Conservation (phyloP, 108 stramenopile genomes). For the Cafeteria roenbergensis region DNA sequence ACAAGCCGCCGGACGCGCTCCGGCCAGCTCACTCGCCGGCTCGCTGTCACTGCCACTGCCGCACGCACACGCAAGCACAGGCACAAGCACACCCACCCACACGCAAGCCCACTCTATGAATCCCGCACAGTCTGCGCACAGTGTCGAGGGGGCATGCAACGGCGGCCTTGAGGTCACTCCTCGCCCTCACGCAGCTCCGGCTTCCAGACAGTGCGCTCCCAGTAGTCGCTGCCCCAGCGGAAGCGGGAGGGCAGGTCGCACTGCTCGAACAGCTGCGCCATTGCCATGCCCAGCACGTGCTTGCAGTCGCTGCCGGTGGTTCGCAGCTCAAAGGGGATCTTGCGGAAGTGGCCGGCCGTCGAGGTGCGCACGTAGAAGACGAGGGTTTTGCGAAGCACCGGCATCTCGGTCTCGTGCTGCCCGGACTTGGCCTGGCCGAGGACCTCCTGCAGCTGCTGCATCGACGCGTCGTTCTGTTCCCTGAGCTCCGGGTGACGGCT, state of each 20-base stretch:
- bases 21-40: no score
- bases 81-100: no score
- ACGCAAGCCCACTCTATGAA: no score
- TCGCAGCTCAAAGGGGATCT: neutral
- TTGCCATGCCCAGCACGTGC: neutral
- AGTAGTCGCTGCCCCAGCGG: conserved; percentile 1
- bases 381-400: neutral
- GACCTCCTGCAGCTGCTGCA: neutral
- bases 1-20: no score
- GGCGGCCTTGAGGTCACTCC: no score
- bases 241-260: neutral
- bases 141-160: no score
- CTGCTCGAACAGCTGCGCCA: neutral
- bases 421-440: neutral
- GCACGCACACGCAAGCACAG: no score
- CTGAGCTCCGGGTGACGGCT: neutral
- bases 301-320: neutral
- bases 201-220: no score
- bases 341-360: neutral
- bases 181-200: no score
- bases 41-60: no score
- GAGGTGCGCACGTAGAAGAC: neutral
- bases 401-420: neutral
- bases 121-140: no score
- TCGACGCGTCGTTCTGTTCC: neutral